phyloP scores from a whole-genome alignment of 1,284 basidiomycete genomes.

The Puccinia coronata region DNA sequence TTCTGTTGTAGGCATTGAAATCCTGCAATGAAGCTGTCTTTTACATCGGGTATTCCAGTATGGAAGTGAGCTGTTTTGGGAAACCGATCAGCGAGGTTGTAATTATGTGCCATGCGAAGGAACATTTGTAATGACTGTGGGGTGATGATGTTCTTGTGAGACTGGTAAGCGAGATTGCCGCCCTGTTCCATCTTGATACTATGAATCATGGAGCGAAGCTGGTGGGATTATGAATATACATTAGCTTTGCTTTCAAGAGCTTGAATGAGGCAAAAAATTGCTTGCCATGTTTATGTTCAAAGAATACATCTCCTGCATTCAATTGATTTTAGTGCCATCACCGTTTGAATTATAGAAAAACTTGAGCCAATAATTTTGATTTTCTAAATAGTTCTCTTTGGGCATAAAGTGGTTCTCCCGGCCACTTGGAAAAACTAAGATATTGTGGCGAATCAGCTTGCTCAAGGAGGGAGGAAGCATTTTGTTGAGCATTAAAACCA shows the following conservation, averaged over 20 bases:
- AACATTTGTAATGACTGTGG: background rate
- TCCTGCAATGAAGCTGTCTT: background rate
- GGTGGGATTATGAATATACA: no score
- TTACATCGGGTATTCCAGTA: background rate
- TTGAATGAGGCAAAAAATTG: no score
- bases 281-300: slow-evolving; percentile 5
- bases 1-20: background rate
- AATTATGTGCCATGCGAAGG: background rate
- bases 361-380: slow-evolving; percentile 40
- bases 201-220: background rate
- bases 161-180: background rate
- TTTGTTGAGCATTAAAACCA: background rate
- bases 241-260: no score
- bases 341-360: slow-evolving; percentile 20
- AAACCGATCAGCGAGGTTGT: background rate
- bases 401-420: slow-evolving; percentile 6
- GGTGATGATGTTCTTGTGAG: slow-evolving; percentile 4
- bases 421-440: slow-evolving; percentile 21
- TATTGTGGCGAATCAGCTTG: slow-evolving; percentile 6
- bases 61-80: background rate
- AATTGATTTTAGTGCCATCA: background rate
- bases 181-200: background rate
- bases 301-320: background rate
- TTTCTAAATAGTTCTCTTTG: slow-evolving; percentile 30
- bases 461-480: background rate